Percentiles rank a stretch among this genome's conserved stretches.
These are phyloP conservation scores for Coemansia sp. DNA, from an alignment of 192 early-diverging fungal genomes.

Conservation along the genomic window DNA sequence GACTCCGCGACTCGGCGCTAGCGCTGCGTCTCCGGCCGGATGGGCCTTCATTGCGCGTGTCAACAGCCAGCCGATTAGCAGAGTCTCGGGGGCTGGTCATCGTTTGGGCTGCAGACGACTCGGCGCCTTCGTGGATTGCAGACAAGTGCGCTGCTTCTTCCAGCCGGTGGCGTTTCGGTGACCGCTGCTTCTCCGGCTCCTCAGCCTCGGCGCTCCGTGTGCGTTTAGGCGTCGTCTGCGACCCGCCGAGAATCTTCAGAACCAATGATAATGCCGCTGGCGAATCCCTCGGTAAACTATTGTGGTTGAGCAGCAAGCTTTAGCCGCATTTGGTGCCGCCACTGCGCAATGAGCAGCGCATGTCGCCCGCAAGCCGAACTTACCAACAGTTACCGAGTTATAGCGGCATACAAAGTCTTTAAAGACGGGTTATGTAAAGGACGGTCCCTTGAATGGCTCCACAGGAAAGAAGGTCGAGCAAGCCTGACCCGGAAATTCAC, in stretches of 20 bases:
- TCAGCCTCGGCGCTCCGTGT: constrained; percentile 29
- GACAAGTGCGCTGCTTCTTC: constrained; percentile 12
- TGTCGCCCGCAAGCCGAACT: not conserved
- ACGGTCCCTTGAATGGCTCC: not conserved
- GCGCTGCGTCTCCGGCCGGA: constrained; percentile 2
- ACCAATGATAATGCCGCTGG: not conserved
- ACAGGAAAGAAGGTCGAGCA: not conserved
- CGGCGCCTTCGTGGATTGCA: constrained; percentile 2
- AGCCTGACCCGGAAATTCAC: not conserved
- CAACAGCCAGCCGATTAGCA: not conserved
- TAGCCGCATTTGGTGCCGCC: not conserved
- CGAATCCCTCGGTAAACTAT: not conserved
- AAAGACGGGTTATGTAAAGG: not conserved
- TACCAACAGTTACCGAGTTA: not conserved
- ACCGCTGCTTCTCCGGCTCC: constrained; percentile 20
- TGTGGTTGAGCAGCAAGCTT: not conserved
- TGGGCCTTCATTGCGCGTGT: not conserved
- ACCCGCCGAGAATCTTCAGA: constrained; percentile 45
- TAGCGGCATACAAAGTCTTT: not conserved
- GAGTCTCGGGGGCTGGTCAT: constrained; percentile 21
- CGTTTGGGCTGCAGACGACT: constrained; percentile 8
- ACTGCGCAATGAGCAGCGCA: not conserved
- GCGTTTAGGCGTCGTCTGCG: constrained; percentile 40
- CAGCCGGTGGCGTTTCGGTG: constrained; percentile 24
- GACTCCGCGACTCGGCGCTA: not conserved